Evolutionary conservation across 2,329 filamentous ascomycete species (phyloP).

Genomic region (Orbilia javanica): DNA sequence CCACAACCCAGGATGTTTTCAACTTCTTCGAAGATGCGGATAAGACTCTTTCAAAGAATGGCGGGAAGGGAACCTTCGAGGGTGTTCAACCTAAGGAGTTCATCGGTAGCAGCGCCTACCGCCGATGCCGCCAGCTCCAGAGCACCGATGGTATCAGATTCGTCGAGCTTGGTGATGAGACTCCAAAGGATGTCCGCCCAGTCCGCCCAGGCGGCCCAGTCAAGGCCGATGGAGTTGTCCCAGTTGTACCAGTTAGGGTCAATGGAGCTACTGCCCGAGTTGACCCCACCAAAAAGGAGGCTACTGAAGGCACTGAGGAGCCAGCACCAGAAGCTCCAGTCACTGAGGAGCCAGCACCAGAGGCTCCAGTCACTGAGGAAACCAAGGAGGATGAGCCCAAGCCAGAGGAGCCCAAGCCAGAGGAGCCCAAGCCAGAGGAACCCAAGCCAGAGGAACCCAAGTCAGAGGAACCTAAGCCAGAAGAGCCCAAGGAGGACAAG

Average conservation of each 20-base stretch:
- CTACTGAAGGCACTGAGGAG: no score
- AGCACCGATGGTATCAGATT: slow-evolving; percentile 9
- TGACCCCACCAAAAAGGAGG: no score
- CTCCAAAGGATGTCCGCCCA: slow-evolving; percentile 7
- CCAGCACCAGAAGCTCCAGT: no score
- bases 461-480: no score
- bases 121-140: slow-evolving; percentile 43
- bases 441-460: no score
- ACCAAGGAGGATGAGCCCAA: no score
- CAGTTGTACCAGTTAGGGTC: neutral
- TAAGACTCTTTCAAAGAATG: neutral
- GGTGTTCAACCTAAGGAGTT: slow-evolving; percentile 39
- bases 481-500: neutral
- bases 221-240: neutral
- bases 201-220: neutral
- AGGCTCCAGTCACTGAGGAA: no score
- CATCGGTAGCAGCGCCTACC: slow-evolving; percentile 30
- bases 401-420: no score
- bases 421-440: no score
- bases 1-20: neutral
- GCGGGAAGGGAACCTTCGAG: slow-evolving; percentile 39
- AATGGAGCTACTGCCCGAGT: no score
- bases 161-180: neutral
- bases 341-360: no score
- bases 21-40: neutral